Conservation (phyloP, 1,139 yeast species). For the Chernovozyma sophiae-reginae region DNA sequence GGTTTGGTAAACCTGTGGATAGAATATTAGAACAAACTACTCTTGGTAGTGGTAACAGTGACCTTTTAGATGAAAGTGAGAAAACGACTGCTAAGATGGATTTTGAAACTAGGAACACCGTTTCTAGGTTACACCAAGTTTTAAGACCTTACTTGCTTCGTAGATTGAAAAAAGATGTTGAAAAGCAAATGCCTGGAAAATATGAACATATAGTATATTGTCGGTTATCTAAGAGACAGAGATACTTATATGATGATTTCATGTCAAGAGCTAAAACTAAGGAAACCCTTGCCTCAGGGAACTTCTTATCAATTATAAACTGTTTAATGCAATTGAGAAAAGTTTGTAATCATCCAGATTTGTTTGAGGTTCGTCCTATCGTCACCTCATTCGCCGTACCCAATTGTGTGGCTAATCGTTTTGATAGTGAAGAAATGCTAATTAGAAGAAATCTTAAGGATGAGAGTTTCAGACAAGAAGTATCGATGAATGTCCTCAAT, state of each 20-base stretch:
- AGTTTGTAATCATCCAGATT: slow-evolving; percentile 96
- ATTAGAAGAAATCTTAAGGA: slow-evolving; percentile 37
- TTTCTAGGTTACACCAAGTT: slow-evolving; percentile 86
- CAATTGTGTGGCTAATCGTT: slow-evolving; percentile 55
- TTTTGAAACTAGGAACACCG: slow-evolving; percentile 78
- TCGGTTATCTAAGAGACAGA: slow-evolving; percentile 85
- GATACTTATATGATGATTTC: slow-evolving; percentile 91
- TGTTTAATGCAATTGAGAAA: slow-evolving; percentile 97
- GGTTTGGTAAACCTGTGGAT: slow-evolving; percentile 98
- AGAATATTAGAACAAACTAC: slow-evolving; percentile 72
- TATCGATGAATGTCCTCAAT: slow-evolving; percentile 60
- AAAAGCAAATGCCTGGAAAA: slow-evolving; percentile 98
- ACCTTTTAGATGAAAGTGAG: slow-evolving; percentile 41
- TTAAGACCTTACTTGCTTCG: slow-evolving; percentile 87
- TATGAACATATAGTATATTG: slow-evolving; percentile 94
- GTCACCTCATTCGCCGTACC: slow-evolving; percentile 82
- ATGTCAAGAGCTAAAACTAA: slow-evolving; percentile 96
- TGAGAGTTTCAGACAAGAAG: slow-evolving; percentile 19
- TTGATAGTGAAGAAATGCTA: slow-evolving; percentile 37
- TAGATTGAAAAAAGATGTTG: slow-evolving; percentile 93
- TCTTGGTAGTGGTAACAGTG: slow-evolving; percentile 35
- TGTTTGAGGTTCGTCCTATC: slow-evolving; percentile 94
- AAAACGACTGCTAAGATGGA: slow-evolving; percentile 37
- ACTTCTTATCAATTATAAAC: slow-evolving; percentile 89
- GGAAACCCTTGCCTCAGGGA: slow-evolving; percentile 92